These are phyloP conservation scores for Vigna reflexopilosa DNA, from an alignment of 306 rosid genomes.

Conservation along the genomic window DNA sequence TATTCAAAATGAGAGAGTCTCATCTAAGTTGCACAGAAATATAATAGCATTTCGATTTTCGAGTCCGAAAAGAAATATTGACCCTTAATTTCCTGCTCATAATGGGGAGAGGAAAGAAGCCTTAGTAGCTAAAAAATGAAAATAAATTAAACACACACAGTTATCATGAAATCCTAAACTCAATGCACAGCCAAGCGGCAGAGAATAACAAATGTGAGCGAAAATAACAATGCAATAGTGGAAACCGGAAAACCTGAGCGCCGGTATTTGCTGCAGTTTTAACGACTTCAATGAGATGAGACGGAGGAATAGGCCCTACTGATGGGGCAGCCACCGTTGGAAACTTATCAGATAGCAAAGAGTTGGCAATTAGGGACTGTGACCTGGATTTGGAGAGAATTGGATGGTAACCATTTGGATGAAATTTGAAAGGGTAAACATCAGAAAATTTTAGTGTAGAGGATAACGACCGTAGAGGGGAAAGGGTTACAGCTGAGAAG, in stretches of 20 bases:
- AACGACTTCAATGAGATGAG: slow-evolving; percentile 81
- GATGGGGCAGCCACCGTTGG: slow-evolving; percentile 70
- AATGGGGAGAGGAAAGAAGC: neutral
- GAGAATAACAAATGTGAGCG: neutral
- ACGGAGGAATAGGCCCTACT: slow-evolving; percentile 65
- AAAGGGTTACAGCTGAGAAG: slow-evolving; percentile 55
- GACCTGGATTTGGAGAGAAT: slow-evolving; percentile 45
- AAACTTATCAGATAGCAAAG: slow-evolving; percentile 65
- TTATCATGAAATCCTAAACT: neutral
- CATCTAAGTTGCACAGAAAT: neutral
- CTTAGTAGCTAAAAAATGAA: neutral
- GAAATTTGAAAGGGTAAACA: slow-evolving; percentile 1
- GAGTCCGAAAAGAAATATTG: neutral
- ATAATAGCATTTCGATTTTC: neutral
- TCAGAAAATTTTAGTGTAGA: slow-evolving; percentile 17
- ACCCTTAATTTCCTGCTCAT: neutral
- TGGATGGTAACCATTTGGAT: slow-evolving; percentile 46
- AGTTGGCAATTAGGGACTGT: slow-evolving; percentile 41
- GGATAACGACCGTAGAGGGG: slow-evolving; percentile 35
- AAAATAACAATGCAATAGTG: neutral
- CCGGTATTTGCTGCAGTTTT: slow-evolving; percentile 89
- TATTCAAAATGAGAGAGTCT: neutral
- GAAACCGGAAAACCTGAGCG: slow-evolving; percentile 67
- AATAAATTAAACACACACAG: neutral
- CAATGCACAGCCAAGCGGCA: neutral